Evolutionary conservation across 208 protist species (phyloP), one percentile per base, ranked within the genome.

Genomic region (Baffinella frigidus): DNA sequence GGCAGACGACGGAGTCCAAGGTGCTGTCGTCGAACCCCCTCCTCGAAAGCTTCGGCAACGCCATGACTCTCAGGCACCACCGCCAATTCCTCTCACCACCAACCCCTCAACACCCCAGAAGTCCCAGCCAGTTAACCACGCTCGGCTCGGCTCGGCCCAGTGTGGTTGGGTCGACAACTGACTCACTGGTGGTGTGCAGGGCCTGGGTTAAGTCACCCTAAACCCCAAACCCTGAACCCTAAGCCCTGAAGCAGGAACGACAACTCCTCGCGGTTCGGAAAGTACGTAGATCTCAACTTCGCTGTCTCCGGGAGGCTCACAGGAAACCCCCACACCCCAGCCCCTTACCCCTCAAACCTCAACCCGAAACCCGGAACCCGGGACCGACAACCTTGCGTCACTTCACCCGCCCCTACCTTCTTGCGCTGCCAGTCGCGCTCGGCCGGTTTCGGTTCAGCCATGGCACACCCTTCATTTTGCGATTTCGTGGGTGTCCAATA

Each of bases 1-100:
- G n/a, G n/a, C n/a, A n/a, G n/a, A n/a, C 48, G 20, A 87, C 43
- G 17, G 77, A 87, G 77, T 11, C 17, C 0, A 1, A 81, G 41
- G 87, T 92, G 0, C 68, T 92, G 11, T 56, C 74, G 93, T 97
- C 96, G 68, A 98, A 98, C 93, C 97, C 97, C 9, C 95, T 98
- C 24, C 95, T 99, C 84, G 97, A 98, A 38, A 51, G 64, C 7
- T 92, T 92, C 38, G 87, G 87, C 4, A 96, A 97, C 92, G 96
- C 96, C 0, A 96, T 96, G 87, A 97, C 96, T 20, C 33, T 95
- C 5, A 77, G 93, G 33, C 97, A 89, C 38, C 45, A 89, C 81
- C 98, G 98, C 95, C n/a, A n/a, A n/a, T n/a, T n/a, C n/a, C n/a
- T 98, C 96, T 14, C 24, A 11, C 17, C n/a, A 27, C 51, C 27